Conservation (phyloP, 805 yeast species). For the Starmerella sp. region DNA sequence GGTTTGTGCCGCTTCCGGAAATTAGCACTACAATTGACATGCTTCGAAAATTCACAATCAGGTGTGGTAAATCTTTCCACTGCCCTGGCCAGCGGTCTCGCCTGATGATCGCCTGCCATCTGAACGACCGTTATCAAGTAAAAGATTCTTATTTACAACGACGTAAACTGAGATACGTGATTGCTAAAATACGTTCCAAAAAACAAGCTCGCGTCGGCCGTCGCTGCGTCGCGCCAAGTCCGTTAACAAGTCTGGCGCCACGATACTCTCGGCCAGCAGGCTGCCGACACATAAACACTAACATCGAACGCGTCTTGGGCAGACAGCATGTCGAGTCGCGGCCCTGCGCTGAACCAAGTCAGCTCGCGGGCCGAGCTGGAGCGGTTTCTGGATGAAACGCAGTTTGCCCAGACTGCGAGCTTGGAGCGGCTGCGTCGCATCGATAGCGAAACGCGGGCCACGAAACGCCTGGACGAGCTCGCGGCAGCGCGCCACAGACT, state of each 20-base stretch:
- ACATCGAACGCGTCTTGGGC: background rate
- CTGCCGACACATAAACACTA: background rate
- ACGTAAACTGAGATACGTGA: too few relatives aligned
- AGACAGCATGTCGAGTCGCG: slow-evolving; percentile 1
- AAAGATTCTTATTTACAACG: too few relatives aligned
- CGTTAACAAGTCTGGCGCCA: background rate
- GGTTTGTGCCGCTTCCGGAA: slow-evolving; percentile 91
- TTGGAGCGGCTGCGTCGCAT: slow-evolving; percentile 7
- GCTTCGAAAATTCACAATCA: background rate
- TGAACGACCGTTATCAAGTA: too few relatives aligned
- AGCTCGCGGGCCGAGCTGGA: slow-evolving; percentile 20
- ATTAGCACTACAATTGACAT: slow-evolving; percentile 60
- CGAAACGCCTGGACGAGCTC: slow-evolving; percentile 9
- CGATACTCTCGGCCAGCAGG: background rate
- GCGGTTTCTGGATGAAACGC: slow-evolving; percentile 15
- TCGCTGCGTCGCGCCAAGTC: too few relatives aligned
- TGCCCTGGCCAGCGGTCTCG: background rate
- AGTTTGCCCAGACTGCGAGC: slow-evolving; percentile 8
- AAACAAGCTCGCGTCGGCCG: too few relatives aligned
- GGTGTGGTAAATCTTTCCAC: background rate
- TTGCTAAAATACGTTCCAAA: too few relatives aligned
- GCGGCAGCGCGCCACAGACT: slow-evolving; percentile 11
- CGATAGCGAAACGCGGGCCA: slow-evolving; percentile 2
- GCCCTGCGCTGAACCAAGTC: slow-evolving; percentile 3
- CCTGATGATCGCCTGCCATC: too few relatives aligned